Base-by-base conservation (phyloP, 345 rosid genomes). In the Citrus medica region DNA sequence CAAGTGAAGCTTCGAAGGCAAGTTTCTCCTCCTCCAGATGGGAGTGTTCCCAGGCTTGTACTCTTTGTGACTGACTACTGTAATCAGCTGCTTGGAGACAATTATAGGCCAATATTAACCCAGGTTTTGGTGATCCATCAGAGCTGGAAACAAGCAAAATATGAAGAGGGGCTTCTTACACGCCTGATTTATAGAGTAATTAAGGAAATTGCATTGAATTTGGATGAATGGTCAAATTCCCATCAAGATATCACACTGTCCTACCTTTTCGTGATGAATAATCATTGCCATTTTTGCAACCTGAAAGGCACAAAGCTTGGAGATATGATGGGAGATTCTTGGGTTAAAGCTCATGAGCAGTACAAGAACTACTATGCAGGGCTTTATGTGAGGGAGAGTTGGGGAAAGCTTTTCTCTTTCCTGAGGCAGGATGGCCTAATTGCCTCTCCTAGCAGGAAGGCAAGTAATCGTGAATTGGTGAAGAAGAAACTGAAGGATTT, bases 191-290 rank as follows among this genome's bases (percentile, higher is more conserved):
- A 87, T 79, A 79, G 56, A 70, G 70, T 91, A 7, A 64, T 92
- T 37, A 90, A 87, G 79, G 92, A 92, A 85, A 83, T 88, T 22
- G 89, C 91, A 27, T 71, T 92, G 46, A 93, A 93, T 72, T 63
- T 93, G 42, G 98, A 95, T 78, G 73, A 87, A 1, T 92, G 93
- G 97, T 89, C 99, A 13, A 90, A 89, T 82, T 74, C 86, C 38
- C 86, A 84, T 62, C 62, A 77, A 16, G 87, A 88, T 65, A 63
- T 77, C 2, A 21, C 82, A 9, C 83, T 91, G 37, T 90, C 94
- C 67, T 92, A 83, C 82, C 79, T 95, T 76, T 95, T 92, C 82
- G 93, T 95, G 94, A 92, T 92, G 96, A 93, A 92, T 73, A 95
- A 91, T 77, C 98, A 92, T 73, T 46, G 79, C 76, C 91, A 93